These are phyloP conservation scores for Lathyrus oleraceus DNA, from an alignment of 306 rosid species.

Conservation along the genomic window DNA sequence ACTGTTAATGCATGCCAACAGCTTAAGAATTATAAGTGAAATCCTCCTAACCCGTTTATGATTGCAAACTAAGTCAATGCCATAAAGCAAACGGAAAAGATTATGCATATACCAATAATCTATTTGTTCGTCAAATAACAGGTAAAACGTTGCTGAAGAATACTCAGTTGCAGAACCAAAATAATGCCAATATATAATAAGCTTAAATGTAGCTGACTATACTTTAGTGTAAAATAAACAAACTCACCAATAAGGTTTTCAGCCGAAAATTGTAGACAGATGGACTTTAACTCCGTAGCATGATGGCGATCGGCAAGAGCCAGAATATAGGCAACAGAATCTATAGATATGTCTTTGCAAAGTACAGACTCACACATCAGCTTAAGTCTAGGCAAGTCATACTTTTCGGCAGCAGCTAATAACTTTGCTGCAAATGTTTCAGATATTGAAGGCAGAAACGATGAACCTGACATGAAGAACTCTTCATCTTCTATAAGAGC, in stretches of 20 bases:
- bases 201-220: background rate
- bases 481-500: conserved; percentile 80
- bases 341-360: conserved; percentile 86
- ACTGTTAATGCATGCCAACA: background rate
- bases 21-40: conserved; percentile 3
- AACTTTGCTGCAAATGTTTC: conserved; percentile 82
- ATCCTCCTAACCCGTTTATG: conserved; percentile 1
- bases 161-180: conserved; percentile 23
- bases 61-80: background rate
- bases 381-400: conserved; percentile 80
- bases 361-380: conserved; percentile 94
- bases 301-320: conserved; percentile 87
- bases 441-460: conserved; percentile 60
- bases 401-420: conserved; percentile 87
- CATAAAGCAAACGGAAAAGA: background rate
- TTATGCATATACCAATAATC: background rate
- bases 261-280: conserved; percentile 86
- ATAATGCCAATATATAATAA: background rate
- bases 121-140: conserved; percentile 8
- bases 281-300: conserved; percentile 81
- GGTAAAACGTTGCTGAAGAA: conserved; percentile 23
- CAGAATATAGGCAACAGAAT: conserved; percentile 84
- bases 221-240: conserved; percentile 18
- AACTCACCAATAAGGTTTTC: conserved; percentile 91
- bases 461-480: conserved; percentile 62